A percentile compares a stretch with the other conserved stretches of the same genome.
These are phyloP conservation scores for Durusdinium trenchii DNA, from an alignment of 73 alveolate genomes.

Conservation along the genomic window DNA sequence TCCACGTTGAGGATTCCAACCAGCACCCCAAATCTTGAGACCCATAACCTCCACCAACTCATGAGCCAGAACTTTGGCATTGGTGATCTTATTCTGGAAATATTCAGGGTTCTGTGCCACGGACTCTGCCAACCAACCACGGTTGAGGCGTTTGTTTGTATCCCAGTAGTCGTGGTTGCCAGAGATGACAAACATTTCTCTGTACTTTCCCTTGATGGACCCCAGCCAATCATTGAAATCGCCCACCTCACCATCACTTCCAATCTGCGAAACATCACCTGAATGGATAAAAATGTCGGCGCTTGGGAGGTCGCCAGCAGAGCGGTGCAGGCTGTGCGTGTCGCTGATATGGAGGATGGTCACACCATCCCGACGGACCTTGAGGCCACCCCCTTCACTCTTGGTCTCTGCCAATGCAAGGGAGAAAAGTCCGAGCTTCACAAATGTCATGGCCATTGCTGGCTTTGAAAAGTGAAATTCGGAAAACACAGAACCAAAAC, in stretches of 20 bases:
- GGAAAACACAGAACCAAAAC: not conserved
- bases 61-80: conserved; percentile 58
- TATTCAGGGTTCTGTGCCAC: conserved; percentile 54
- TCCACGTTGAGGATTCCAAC: conserved; percentile 81
- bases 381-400: not conserved
- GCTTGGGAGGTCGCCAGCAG: conserved; percentile 21
- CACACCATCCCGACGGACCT: not conserved
- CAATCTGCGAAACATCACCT: conserved; percentile 64
- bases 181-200: conserved; percentile 57
- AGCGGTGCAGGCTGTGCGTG: conserved; percentile 38
- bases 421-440: not conserved
- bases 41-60: conserved; percentile 56
- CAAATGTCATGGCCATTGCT: not conserved
- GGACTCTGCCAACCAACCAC: conserved; percentile 32
- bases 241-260: conserved; percentile 39
- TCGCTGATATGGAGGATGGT: conserved; percentile 61
- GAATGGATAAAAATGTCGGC: conserved; percentile 90
- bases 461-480: not conserved
- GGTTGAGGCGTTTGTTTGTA: conserved; percentile 78
- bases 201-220: conserved; percentile 35
- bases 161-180: conserved; percentile 95
- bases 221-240: conserved; percentile 84
- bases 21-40: conserved; percentile 93
- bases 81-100: conserved; percentile 62
- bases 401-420: not conserved